These are phyloP conservation scores for Desmodesmus armatus DNA, from an alignment of 139 green algal species.

Conservation along the genomic window DNA sequence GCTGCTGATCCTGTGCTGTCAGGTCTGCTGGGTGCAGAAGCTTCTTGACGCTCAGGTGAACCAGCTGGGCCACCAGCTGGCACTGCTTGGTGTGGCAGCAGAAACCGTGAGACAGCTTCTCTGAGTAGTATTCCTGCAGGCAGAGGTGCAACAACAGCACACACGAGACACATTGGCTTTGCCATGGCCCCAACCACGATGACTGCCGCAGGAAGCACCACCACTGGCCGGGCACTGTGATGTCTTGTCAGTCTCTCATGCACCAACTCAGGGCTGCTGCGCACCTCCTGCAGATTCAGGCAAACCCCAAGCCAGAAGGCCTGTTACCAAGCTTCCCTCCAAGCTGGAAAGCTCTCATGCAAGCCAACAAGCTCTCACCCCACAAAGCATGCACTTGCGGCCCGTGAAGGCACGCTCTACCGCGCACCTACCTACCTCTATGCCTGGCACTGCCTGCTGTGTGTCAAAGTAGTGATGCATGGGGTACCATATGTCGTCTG, in stretches of 20 bases:
- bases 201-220: background rate
- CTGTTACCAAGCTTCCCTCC: too few species aligned
- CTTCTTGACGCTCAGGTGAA: background rate
- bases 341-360: too few species aligned
- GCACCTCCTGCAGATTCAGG: background rate
- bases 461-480: slow-evolving; percentile 23
- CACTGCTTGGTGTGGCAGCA: background rate
- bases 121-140: slow-evolving; percentile 23
- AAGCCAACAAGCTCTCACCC: background rate
- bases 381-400: background rate
- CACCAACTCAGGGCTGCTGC: background rate
- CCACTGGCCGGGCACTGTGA: too few species aligned
- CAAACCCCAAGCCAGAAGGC: background rate
- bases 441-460: slow-evolving; percentile 14
- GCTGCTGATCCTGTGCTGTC: background rate
- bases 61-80: background rate
- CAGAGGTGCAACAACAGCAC: background rate
- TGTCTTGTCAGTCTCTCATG: background rate
- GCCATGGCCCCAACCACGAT: too few species aligned
- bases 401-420: too few species aligned
- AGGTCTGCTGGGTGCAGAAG: background rate
- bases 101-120: slow-evolving; percentile 20
- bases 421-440: slow-evolving; percentile 3
- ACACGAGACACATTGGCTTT: background rate
- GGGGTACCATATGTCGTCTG: slow-evolving; percentile 41